phyloP scores from a whole-genome alignment of 78 protist genomes.

The Protostelium mycophagum region DNA sequence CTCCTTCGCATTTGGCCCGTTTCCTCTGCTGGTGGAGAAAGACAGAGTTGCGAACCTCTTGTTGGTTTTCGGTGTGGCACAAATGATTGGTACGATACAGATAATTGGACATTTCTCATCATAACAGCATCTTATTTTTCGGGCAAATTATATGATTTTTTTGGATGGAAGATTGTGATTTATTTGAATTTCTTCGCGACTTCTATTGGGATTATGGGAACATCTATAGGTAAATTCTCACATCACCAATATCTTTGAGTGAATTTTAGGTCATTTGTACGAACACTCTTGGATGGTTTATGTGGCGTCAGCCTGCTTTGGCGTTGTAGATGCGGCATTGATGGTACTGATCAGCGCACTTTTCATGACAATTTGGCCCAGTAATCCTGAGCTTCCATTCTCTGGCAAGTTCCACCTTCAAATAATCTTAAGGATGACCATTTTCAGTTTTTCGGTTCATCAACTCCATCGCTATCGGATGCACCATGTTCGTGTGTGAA shows the following conservation, averaged over 20 bases:
- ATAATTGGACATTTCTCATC: not conserved
- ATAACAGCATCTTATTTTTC: not conserved
- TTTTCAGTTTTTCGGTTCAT: not conserved
- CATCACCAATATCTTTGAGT: too few species aligned
- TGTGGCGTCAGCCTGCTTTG: not conserved
- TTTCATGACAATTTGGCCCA: not conserved
- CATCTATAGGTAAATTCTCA: not conserved
- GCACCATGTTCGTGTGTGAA: not conserved
- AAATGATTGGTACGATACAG: not conserved
- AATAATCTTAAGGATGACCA: not conserved
- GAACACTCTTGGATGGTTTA: not conserved
- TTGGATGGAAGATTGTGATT: not conserved
- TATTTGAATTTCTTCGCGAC: not conserved
- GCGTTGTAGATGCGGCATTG: not conserved
- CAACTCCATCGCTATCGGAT: not conserved
- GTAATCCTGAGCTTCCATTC: not conserved
- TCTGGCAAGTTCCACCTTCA: not conserved
- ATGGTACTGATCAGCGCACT: not conserved
- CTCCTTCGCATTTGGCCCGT: not conserved
- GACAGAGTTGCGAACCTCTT: not conserved
- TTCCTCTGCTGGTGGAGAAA: not conserved
- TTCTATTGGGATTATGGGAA: not conserved
- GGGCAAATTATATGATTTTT: not conserved
- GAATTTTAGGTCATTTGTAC: too few species aligned
- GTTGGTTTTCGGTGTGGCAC: not conserved